These are phyloP conservation scores for Apiospora malaysiana DNA, from an alignment of 2,329 filamentous ascomycete genomes.

Conservation along the genomic window DNA sequence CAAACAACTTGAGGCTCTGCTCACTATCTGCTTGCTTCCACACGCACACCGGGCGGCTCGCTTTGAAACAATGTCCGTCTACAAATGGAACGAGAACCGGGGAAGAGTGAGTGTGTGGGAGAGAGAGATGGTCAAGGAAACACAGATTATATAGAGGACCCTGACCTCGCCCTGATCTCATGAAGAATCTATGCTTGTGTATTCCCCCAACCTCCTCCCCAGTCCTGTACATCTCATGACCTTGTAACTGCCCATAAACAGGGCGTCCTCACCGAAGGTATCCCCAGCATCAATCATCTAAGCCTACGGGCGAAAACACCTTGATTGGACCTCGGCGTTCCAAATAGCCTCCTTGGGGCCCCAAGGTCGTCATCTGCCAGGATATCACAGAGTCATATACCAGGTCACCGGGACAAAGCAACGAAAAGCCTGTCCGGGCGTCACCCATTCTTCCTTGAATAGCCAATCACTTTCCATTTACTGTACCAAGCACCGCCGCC, in stretches of 20 bases:
- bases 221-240: background rate
- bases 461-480: background rate
- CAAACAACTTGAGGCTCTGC: slow-evolving; percentile 2
- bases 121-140: background rate
- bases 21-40: background rate
- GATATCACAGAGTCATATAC: background rate
- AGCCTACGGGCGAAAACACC: background rate
- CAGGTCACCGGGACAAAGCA: background rate
- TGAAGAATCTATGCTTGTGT: background rate
- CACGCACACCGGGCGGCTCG: background rate
- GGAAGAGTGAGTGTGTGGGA: background rate
- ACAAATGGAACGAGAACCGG: background rate
- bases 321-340: background rate
- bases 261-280: background rate
- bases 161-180: background rate
- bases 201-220: background rate
- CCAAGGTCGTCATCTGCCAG: background rate
- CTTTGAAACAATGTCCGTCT: background rate
- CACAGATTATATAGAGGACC: background rate
- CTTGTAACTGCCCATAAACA: slow-evolving; percentile 3
- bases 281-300: background rate
- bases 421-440: background rate
- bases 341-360: background rate
- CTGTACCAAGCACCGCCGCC: background rate
- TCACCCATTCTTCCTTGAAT: background rate